Base-by-base conservation (phyloP, 352 stramenopile genomes). In the Saprolegnia parasitica region DNA sequence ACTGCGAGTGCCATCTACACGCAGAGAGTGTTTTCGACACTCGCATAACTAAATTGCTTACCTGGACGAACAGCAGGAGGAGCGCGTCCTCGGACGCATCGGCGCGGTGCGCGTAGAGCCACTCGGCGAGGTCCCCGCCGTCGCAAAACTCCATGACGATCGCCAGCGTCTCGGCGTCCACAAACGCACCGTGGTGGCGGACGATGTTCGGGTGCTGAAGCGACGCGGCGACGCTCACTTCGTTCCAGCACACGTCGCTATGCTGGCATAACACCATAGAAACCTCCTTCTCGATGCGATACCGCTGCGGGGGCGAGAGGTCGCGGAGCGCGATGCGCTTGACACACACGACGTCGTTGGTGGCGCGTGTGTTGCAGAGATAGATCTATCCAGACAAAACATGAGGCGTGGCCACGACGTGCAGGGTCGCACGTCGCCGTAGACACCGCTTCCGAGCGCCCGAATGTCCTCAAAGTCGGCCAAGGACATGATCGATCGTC, bases 1-100 rank as follows among this genome's bases (percentile, higher is more conserved):
- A 98, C 80, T 21, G 89, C 93, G 37, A 67, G 16, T 4, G 37
- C 35, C 18, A 67, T 67, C 58, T 67, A 56, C 37, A 4, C 23
- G 4, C n/a, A n/a, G n/a, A n/a, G 11, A n/a, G 13, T 49, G 42
- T 49, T 49, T n/a, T 15, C 11, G 42, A 3, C 18, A 15, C 42
- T n/a, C 8, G 11, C 39, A 46, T n/a, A n/a, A 15, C 3, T 4
- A n/a, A 8, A 49, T 4, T n/a, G 4, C 3, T 4, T 50, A 67
- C 58, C 40, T 67, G 58, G 42, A 67, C 58, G 56, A 67, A 67
- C 5, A 67, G 8, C 6, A 40, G n/a, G 11, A 67, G 37, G 13
- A 56, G 35, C 6, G 11, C 24, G 13, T 40, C 37, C 29, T 67
- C 39, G 45, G 49, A 40, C 0, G 29, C 18, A 24, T 56, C 24